Base-by-base conservation (phyloP, 2,329 filamentous ascomycete genomes). In the Aureobasidium sp. region DNA sequence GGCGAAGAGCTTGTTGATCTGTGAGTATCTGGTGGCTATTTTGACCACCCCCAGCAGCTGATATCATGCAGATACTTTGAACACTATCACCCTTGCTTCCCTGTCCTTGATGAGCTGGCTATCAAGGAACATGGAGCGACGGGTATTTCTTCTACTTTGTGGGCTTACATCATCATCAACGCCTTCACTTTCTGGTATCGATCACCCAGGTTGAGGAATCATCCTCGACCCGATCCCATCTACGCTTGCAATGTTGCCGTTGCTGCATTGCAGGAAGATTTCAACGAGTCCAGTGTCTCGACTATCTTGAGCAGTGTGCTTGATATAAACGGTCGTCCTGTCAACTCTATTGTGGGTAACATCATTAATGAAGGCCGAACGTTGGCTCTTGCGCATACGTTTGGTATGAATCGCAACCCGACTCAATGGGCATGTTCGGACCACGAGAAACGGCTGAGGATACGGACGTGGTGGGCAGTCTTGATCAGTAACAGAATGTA, bases 401-500 rank as follows among this genome's bases (percentile, higher is more conserved):
- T 82, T 60, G 81, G 81, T 0, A 69, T 83, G 38, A 81, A 84
- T 63, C 75, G 81, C 29, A 78, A 83, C 64, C 79, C 80, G 13
- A 77, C 75, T 4, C 74, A 75, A 60, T 83, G 80, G 80, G 78
- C 77, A 47, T 73, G 81, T 1, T 76, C 77, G 1, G 73, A 73
- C 1, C 70, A 73, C 35, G 81, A 83, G 63, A 82, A 81, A 64
- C 73, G 76, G 9, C 69, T 79, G 17, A 74, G 81, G 7, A 78
- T 79, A 31, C 77, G 79, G 2, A 68, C 81, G 3, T 83, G 81
- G 79, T 83, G 81, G 81, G 80, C 77, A 5, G 78, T 82, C 2
- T 71, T 83, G 2, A 79, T 83, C 40, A 80, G 81, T 60, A 81
- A 83, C 67, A 46, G 38, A 37, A 37, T 50, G 45, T 59, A 5